Percentiles rank a stretch among this genome's conserved stretches.
These are phyloP conservation scores for Russula olivacea DNA, from an alignment of 768 basidiomycete genomes.

Conservation along the genomic window DNA sequence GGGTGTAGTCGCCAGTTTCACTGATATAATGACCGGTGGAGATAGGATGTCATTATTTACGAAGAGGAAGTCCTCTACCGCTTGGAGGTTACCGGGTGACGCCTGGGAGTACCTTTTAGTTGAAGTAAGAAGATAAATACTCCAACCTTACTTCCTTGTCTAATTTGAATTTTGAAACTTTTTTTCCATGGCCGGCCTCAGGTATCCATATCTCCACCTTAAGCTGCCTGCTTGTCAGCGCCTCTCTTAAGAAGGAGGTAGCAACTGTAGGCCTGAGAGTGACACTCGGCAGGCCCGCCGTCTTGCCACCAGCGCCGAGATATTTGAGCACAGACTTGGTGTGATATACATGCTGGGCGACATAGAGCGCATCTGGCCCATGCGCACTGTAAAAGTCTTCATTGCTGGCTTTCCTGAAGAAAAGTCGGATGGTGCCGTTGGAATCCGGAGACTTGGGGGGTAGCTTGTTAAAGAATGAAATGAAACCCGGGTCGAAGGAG, in stretches of 20 bases:
- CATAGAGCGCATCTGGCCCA: constrained; percentile 80
- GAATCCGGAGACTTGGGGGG: constrained; percentile 61
- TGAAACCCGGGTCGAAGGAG: constrained; percentile 48
- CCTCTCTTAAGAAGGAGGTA: constrained; percentile 78
- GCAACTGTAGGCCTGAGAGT: constrained; percentile 71
- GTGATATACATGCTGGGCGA: constrained; percentile 75
- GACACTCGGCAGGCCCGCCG: constrained; percentile 67
- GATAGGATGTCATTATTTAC: constrained; percentile 69
- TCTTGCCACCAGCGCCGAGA: constrained; percentile 60
- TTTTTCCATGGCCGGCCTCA: constrained; percentile 69
- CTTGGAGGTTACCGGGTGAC: constrained; percentile 65
- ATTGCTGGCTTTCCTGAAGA: constrained; percentile 50
- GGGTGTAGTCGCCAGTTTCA: constrained; percentile 63
- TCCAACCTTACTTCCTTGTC: constrained; percentile 62
- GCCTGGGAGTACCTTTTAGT: constrained; percentile 40
- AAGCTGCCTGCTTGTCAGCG: constrained; percentile 83
- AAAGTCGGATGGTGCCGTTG: constrained; percentile 78
- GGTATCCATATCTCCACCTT: constrained; percentile 87
- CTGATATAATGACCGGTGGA: constrained; percentile 84
- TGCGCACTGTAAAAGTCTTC: constrained; percentile 84
- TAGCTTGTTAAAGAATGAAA: constrained; percentile 58
- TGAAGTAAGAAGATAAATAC: not conserved
- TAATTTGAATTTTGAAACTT: constrained; percentile 65
- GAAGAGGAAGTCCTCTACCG: constrained; percentile 59
- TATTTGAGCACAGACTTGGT: constrained; percentile 93